A percentile compares a stretch with the other conserved stretches of the same genome.
These are phyloP conservation scores for Nidularia sp. DNA, from an alignment of 768 basidiomycete species.

Conservation along the genomic window DNA sequence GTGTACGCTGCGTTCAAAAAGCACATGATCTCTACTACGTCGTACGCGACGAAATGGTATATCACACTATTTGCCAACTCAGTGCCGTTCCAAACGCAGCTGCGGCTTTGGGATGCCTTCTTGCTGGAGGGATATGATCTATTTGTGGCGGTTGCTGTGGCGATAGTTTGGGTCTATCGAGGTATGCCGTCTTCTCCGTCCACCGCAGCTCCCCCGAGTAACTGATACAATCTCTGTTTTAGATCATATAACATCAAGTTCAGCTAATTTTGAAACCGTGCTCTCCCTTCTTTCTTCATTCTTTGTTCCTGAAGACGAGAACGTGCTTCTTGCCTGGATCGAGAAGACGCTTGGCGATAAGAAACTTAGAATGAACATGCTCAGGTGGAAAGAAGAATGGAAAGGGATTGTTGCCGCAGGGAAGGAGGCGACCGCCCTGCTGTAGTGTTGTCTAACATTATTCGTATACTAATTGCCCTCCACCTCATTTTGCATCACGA, in stretches of 20 bases:
- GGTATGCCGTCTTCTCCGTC: slow-evolving; percentile 41
- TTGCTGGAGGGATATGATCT: slow-evolving; percentile 87
- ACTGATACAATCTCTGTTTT: slow-evolving; percentile 2
- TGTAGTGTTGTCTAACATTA: slow-evolving; percentile 27
- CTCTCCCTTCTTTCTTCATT: slow-evolving; percentile 89
- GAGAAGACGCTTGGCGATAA: slow-evolving; percentile 51
- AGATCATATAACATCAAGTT: slow-evolving; percentile 81
- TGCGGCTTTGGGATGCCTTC: slow-evolving; percentile 94
- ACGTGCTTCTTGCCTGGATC: slow-evolving; percentile 80
- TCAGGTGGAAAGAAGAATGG: slow-evolving; percentile 81
- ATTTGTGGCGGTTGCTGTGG: slow-evolving; percentile 80
- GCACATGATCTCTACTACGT: slow-evolving; percentile 88
- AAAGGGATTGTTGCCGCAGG: slow-evolving; percentile 59
- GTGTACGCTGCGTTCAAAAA: slow-evolving; percentile 84
- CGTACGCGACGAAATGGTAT: slow-evolving; percentile 99
- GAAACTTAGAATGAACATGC: slow-evolving; percentile 69
- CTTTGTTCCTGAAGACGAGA: slow-evolving; percentile 91
- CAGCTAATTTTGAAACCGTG: slow-evolving; percentile 89
- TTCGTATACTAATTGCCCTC: slow-evolving; percentile 1
- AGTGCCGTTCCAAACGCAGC: slow-evolving; percentile 91
- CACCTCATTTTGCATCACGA: neutral
- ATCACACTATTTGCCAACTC: slow-evolving; percentile 96
- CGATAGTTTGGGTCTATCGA: slow-evolving; percentile 88
- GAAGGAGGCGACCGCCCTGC: slow-evolving; percentile 54
- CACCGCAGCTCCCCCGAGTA: neutral